phyloP scores from a whole-genome alignment of 331 rosid genomes.

The Malus hybrid region DNA sequence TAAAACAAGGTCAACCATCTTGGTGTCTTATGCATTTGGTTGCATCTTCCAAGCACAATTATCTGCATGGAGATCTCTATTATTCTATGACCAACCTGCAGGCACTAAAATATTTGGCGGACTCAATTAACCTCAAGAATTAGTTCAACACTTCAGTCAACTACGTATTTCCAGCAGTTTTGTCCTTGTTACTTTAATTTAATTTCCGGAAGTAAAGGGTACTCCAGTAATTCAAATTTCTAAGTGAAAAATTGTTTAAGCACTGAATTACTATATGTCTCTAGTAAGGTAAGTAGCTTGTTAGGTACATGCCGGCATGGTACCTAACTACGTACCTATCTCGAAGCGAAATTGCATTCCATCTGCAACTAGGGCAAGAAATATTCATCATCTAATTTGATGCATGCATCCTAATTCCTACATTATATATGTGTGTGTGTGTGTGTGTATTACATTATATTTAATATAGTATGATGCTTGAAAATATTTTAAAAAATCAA shows the following conservation, averaged over 20 bases:
- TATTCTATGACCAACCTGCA: not conserved
- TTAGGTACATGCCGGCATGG: not conserved
- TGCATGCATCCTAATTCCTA: not conserved
- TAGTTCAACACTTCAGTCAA: not conserved
- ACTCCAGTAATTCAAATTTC: not conserved
- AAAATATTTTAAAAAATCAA: not conserved
- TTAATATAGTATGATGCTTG: not conserved
- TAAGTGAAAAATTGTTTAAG: not conserved
- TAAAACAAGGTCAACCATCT: not conserved
- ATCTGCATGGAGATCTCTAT: slow-evolving; percentile 2
- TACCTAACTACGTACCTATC: not conserved
- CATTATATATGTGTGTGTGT: not conserved
- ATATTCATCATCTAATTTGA: not conserved
- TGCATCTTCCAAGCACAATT: not conserved
- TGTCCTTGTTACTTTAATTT: not conserved
- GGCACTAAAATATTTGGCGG: not conserved
- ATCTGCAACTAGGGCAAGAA: not conserved
- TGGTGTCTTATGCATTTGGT: not conserved
- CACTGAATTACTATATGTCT: not conserved
- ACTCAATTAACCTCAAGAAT: not conserved
- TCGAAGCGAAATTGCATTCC: not conserved
- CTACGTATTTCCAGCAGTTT: not conserved
- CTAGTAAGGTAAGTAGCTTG: not conserved
- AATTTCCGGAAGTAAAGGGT: not conserved
- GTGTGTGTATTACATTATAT: not conserved